These are phyloP conservation scores for Petunia axillaris DNA, from an alignment of 257 asterid species.

Conservation along the genomic window DNA sequence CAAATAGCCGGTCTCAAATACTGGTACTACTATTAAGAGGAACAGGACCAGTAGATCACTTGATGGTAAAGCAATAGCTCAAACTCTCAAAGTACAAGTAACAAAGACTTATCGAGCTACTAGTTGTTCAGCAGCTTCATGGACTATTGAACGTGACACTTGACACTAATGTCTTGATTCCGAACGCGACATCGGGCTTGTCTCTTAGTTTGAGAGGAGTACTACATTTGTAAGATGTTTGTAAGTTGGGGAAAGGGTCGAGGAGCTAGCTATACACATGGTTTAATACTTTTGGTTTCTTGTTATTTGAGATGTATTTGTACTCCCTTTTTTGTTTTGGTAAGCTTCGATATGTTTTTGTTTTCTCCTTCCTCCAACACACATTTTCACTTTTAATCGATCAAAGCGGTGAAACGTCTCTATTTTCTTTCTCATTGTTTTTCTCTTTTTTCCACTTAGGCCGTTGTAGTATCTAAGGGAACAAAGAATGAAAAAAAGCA, in stretches of 20 bases:
- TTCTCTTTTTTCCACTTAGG: neutral
- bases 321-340: neutral
- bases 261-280: neutral
- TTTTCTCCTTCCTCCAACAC: conserved; percentile 1
- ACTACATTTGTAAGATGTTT: neutral
- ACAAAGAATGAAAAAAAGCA: neutral
- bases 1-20: too few species aligned
- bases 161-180: conserved; percentile 2
- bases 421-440: neutral
- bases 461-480: neutral
- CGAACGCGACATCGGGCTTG: neutral
- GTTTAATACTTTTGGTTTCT: neutral
- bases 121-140: neutral
- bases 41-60: too few species aligned
- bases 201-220: neutral
- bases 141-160: conserved; percentile 16
- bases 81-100: neutral
- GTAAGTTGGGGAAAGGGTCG: neutral
- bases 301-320: neutral
- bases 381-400: conserved; percentile 2
- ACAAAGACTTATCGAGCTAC: neutral
- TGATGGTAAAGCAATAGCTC: neutral
- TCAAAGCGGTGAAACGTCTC: neutral
- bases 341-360: neutral
- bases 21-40: too few species aligned